phyloP scores from a whole-genome alignment of 2,329 filamentous ascomycete species.

The Botrytis fragariae region DNA sequence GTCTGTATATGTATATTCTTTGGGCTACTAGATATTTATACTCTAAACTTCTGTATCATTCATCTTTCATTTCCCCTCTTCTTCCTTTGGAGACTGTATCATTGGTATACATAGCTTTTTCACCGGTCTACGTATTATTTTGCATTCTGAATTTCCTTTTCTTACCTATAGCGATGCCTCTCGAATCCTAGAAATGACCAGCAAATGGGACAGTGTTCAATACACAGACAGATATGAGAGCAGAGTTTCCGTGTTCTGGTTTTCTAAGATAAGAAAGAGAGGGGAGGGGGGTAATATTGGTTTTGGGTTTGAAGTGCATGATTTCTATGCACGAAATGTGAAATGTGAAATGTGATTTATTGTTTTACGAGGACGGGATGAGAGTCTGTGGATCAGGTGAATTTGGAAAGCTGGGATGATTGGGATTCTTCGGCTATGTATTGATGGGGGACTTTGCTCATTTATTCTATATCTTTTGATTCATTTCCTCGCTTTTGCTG shows the following conservation, averaged over 20 bases:
- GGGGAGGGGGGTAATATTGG: background rate
- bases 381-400: background rate
- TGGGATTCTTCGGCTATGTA: background rate
- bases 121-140: background rate
- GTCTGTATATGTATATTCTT: background rate
- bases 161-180: background rate
- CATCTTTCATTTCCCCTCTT: background rate
- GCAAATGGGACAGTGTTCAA: background rate
- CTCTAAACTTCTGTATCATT: background rate
- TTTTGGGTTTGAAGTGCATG: background rate
- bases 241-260: background rate
- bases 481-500: background rate
- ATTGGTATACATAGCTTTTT: background rate
- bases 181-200: background rate
- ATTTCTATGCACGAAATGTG: too few relatives aligned
- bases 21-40: background rate
- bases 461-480: background rate
- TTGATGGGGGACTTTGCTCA: too few relatives aligned
- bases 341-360: too few relatives aligned
- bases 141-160: background rate
- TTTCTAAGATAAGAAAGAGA: background rate
- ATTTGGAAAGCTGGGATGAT: background rate
- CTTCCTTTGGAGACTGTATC: background rate
- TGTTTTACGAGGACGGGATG: background rate
- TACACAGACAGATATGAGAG: background rate